These are phyloP conservation scores for Adansonia grandidieri DNA, from an alignment of 441 rosid species.

Conservation along the genomic window DNA sequence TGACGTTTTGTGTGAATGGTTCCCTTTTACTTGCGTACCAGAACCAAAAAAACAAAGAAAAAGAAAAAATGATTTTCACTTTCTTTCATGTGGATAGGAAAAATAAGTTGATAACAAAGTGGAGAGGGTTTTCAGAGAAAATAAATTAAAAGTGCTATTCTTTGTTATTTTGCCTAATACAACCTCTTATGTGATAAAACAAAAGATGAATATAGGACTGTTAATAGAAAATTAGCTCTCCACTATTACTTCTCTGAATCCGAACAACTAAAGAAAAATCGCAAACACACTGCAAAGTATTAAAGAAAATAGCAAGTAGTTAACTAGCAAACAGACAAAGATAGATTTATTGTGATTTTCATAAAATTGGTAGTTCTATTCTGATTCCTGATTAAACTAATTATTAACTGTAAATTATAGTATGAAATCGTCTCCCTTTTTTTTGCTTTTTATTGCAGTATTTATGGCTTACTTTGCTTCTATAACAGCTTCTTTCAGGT, in stretches of 20 bases:
- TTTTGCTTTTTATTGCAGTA: not conserved
- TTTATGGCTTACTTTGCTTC: constrained; percentile 19
- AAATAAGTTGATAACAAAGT: not conserved
- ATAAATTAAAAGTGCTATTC: not conserved
- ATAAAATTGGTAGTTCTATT: not conserved
- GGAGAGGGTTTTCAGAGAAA: constrained; percentile 15
- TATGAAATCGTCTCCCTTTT: not conserved
- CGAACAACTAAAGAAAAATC: not conserved
- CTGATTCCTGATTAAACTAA: not conserved
- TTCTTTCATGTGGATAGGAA: not conserved
- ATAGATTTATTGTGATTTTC: not conserved
- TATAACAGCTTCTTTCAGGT: constrained; percentile 59
- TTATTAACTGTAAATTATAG: not conserved
- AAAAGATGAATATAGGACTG: constrained; percentile 20
- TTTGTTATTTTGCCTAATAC: not conserved
- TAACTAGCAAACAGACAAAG: not conserved
- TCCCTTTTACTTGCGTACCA: not conserved
- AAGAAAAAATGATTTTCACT: not conserved
- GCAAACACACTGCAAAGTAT: not conserved
- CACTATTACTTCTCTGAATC: constrained; percentile 9
- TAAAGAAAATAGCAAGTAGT: not conserved
- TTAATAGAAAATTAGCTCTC: not conserved
- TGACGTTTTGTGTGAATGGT: not conserved
- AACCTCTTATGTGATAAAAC: constrained; percentile 5
- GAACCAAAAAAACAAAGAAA: too few relatives aligned